phyloP scores from a whole-genome alignment of 2,329 filamentous ascomycete genomes.

The Knufia petricola region DNA sequence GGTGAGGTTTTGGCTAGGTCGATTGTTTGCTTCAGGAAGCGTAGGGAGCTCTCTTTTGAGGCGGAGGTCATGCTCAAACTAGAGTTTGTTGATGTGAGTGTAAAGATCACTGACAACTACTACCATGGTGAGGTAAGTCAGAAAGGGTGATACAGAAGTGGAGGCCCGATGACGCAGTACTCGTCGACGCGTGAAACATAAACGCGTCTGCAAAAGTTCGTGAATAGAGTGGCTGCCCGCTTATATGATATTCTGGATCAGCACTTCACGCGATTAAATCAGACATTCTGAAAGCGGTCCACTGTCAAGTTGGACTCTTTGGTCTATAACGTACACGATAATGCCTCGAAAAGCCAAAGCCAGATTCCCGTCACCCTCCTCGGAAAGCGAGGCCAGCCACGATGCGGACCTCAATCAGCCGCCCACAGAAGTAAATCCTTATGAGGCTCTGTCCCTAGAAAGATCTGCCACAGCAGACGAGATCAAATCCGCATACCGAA shows the following conservation, averaged over 20 bases:
- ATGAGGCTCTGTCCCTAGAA: slow-evolving; percentile 65
- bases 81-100: not conserved
- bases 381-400: slow-evolving; percentile 28
- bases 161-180: not conserved
- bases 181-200: not conserved
- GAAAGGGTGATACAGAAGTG: not conserved
- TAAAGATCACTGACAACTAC: too few species aligned
- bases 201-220: not conserved
- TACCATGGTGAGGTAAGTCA: not conserved
- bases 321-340: not conserved
- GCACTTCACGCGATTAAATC: too few species aligned
- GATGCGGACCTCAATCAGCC: slow-evolving; percentile 47
- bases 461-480: slow-evolving; percentile 64
- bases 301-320: too few species aligned
- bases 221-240: too few species aligned
- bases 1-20: slow-evolving; percentile 68
- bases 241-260: too few species aligned
- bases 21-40: slow-evolving; percentile 63
- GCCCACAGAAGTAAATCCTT: slow-evolving; percentile 64
- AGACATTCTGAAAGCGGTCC: too few species aligned
- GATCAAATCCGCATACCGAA: slow-evolving; percentile 79
- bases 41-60: slow-evolving; percentile 12
- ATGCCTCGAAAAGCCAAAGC: slow-evolving; percentile 9
- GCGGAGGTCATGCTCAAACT: not conserved
- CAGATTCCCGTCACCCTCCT: not conserved